Evolutionary conservation across 345 rosid genomes (phyloP), one percentile per base, ranked within the genome.

Genomic region (Heritiera littoralis): DNA sequence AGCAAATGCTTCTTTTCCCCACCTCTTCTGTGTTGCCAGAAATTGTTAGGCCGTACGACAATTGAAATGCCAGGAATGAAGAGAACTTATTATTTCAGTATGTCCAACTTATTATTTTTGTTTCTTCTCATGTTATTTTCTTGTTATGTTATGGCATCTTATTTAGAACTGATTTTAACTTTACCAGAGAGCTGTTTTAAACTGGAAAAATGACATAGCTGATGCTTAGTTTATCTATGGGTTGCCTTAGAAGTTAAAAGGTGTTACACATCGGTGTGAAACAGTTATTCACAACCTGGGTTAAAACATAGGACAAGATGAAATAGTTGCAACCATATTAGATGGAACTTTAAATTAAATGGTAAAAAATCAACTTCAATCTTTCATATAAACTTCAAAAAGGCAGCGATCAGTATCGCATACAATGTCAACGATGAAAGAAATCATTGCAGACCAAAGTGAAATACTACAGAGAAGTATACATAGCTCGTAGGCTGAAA

Each of bases 361-460:
- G 4, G 17, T 13, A 51, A 51, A 51, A 51, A 13, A 40, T 49
- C 13, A 13, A 51, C 1, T 28, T 28, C 38, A 28, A 61, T 6
- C 17, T 49, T 30, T 28, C 13, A 71, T 51, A 28, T 28, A 72
- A 66, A 72, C 63, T 51, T 51, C 28, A 72, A 52, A 72, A 51
- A 12, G 66, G 15, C 7, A 46, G 38, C 30, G 11, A 69, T 9
- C 15, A 46, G 5, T 12, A 13, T 51, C 38, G 40, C 56, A 30
- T 72, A 15, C 66, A 63, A 64, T 13, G 43, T 32, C 43, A 64
- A 64, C 43, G 13, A 32, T 32, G 67, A 64, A 13, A 64, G 32
- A 30, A 30, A 72, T 5, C 45, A 30, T 52, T 35, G 63, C 60
- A 63, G 18, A n/a, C 2, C 45, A 52, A 64, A 8, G 4, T 6